phyloP scores from a whole-genome alignment of 2,329 filamentous ascomycete genomes.

The Phyllosticta capitalensis region DNA sequence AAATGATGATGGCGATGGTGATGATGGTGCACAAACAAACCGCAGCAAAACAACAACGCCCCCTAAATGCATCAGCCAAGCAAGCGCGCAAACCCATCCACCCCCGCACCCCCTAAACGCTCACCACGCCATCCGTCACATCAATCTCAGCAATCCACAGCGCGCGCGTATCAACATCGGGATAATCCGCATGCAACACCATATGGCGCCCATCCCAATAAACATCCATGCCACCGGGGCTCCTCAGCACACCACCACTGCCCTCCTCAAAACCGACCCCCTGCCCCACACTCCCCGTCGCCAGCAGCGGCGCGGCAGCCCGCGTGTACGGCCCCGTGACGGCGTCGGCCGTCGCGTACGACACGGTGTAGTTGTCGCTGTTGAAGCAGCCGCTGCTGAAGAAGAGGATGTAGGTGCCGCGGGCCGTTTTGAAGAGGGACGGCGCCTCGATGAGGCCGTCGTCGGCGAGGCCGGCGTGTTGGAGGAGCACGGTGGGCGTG shows the following conservation, averaged over 20 bases:
- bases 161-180: background rate
- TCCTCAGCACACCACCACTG: background rate
- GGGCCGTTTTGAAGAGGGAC: slow-evolving; percentile 36
- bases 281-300: background rate
- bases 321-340: slow-evolving; percentile 15
- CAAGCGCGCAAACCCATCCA: too few species aligned
- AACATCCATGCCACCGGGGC: slow-evolving; percentile 2
- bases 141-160: background rate
- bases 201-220: slow-evolving; percentile 1
- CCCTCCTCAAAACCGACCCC: too few species aligned
- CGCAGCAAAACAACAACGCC: too few species aligned
- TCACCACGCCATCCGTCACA: background rate
- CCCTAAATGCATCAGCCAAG: too few species aligned
- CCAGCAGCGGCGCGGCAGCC: background rate
- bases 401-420: slow-evolving; percentile 50
- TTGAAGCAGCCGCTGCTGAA: slow-evolving; percentile 54
- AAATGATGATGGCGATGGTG: too few species aligned
- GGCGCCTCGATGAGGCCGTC: slow-evolving; percentile 55
- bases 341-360: slow-evolving; percentile 43
- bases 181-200: slow-evolving; percentile 1
- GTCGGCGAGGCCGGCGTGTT: slow-evolving; percentile 29
- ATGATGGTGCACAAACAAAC: too few species aligned
- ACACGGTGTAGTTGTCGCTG: slow-evolving; percentile 47
- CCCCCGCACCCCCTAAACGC: background rate
- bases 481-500: slow-evolving; percentile 37